Conservation (phyloP, 257 asterid genomes). For the Solanum clarkiae region DNA sequence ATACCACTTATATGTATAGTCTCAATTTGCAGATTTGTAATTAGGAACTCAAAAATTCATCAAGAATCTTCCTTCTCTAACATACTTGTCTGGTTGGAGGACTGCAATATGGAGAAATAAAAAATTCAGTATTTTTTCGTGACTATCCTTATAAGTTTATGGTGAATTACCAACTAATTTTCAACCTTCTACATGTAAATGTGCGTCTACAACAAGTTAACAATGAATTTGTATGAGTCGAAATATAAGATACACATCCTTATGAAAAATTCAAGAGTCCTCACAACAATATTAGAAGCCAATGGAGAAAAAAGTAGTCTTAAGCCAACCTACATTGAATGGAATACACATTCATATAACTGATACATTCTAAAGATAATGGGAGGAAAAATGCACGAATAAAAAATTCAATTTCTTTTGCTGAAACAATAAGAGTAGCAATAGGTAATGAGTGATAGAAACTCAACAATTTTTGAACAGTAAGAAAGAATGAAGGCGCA, state of each 20-base stretch:
- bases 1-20: too few species aligned
- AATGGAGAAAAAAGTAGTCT: slow-evolving; percentile 20
- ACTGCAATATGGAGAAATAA: too few species aligned
- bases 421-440: background rate
- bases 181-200: background rate
- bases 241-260: background rate
- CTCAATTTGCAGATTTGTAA: too few species aligned
- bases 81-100: too few species aligned
- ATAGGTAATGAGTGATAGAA: background rate
- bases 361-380: background rate
- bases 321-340: slow-evolving; percentile 56
- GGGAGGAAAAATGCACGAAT: background rate
- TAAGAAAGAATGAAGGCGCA: background rate
- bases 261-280: slow-evolving; percentile 12
- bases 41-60: too few species aligned
- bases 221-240: background rate
- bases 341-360: background rate
- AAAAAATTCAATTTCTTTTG: background rate
- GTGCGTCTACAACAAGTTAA: background rate
- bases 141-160: background rate
- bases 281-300: slow-evolving; percentile 49
- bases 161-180: background rate
- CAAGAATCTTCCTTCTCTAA: too few species aligned
- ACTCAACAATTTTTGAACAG: background rate
- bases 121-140: background rate